A percentile compares a stretch with the other conserved stretches of the same genome.
Evolutionary conservation across 2,329 filamentous ascomycete genomes (phyloP).

Genomic region (Macrophomina pseudophaseolina): DNA sequence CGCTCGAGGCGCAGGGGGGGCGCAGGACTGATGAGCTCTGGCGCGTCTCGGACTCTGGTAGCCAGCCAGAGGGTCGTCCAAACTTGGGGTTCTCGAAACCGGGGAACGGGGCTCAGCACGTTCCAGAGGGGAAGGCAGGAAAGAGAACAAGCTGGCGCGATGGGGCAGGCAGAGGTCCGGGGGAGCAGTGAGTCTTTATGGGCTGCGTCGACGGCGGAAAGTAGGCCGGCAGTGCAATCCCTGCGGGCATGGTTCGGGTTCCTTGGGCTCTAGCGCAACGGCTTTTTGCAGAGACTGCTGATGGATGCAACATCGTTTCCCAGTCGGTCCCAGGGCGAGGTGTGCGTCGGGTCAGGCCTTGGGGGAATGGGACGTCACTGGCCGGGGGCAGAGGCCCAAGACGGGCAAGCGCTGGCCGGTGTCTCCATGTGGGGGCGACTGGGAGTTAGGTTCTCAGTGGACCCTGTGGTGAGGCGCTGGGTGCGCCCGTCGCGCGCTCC

Average conservation of each 20-base stretch:
- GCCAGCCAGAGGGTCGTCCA: conserved; percentile 22
- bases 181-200: conserved; percentile 18
- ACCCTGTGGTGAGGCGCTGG: conserved; percentile 24
- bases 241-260: background rate
- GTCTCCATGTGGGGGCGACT: conserved; percentile 17
- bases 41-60: background rate
- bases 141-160: conserved; percentile 14
- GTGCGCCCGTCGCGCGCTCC: conserved; percentile 21
- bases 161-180: conserved; percentile 16
- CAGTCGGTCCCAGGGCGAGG: conserved; percentile 24
- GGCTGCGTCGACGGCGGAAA: background rate
- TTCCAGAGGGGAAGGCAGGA: conserved; percentile 3
- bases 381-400: conserved; percentile 11
- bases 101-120: conserved; percentile 19
- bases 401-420: background rate
- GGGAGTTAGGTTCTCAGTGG: background rate
- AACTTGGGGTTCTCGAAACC: conserved; percentile 3
- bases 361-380: conserved; percentile 23
- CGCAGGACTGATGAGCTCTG: background rate
- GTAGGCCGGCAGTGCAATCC: conserved; percentile 13
- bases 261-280: conserved; percentile 21
- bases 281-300: conserved; percentile 26
- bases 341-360: background rate
- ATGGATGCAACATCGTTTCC: conserved; percentile 29
- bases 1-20: conserved; percentile 3